Evolutionary conservation across 192 early-diverging fungal genomes (phyloP), one percentile per base, ranked within the genome.

Genomic region (Lunasporangiospora selenospora): DNA sequence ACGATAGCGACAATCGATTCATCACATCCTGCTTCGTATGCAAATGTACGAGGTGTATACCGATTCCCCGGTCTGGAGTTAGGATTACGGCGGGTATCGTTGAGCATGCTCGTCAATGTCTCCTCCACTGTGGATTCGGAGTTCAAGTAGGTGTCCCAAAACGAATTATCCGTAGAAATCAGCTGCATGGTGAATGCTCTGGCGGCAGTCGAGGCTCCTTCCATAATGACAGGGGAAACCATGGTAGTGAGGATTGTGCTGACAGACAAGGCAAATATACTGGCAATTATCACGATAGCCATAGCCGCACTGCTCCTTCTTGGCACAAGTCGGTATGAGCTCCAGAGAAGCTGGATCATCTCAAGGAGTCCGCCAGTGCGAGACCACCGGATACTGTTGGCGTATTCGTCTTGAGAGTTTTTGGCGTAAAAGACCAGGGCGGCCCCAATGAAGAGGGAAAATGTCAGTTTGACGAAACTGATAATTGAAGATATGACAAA

Each of bases 311-410:
- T 26, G 54, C 54, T 56, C 29, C n/a, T 10, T 11, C 16, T 43
- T 2, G 54, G 40, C 16, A 56, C 3, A 6, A 16, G 3, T 44
- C 9, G n/a, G 10, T 4, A 19, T n/a, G 54, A 43, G 54, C 34
- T 33, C 40, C n/a, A 18, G 38, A 42, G 38, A 23, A 56, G 54
- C 13, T 7, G 16, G 37, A 23, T 26, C 29, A 41, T 42, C 30
- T 56, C 54, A 11, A 31, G 24, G 9, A 56, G 10, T 19, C 54
- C 54, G 7, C 54, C 54, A 21, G 26, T 56, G 41, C 54, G 40
- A 33, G 54, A 56, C 54, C 54, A 56, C 8, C 54, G 54, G 26
- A 56, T 56, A 19, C 54, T 56, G 11, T 18, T 56, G 54, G 54
- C 38, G 13, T 56, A 56, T 2, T 6, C 1, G 10, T 44, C 54